Base-by-base conservation (phyloP, 2,329 filamentous ascomycete species). In the Alternaria burnsii region DNA sequence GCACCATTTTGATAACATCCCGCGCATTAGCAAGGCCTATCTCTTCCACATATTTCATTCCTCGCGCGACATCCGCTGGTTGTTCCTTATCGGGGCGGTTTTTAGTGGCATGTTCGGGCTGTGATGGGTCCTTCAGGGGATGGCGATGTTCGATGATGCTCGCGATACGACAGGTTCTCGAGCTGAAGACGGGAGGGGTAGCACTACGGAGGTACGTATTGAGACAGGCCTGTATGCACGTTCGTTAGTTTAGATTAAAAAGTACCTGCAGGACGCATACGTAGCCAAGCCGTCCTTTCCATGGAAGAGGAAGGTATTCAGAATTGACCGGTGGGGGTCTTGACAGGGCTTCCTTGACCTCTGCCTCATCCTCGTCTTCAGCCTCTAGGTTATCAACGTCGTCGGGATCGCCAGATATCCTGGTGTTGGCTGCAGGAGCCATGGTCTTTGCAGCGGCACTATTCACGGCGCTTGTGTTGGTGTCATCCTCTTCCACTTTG, bases 141-240 rank as follows among this genome's bases (percentile, higher is more conserved):
- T 97, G 88, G 9, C 93, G 88, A 71, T 97, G 92, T 58, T 97
- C 93, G 11, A 97, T 76, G 43, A 98, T 97, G 1, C 93, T 97
- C 1, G 92, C 85, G 63, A 98, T 94, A 30, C 94, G 91, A 74
- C 94, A 97, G 0, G 94, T 97, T 56, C 94, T 87, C 0, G 94
- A 97, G 66, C 89, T 91, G 78, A 97, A 98, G 1, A 98, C 88
- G 0, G 94, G 89, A 8, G 93, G 92, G 63, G 89, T 94, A 2
- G 91, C 88, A 53, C 87, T 86, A 44, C 94, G 90, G 2, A 98
- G 84, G 76, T 97, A 97, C 0, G 94, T 98, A 75, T 97, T 97
- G 16, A 98, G 82, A 73, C 94, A 97, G 11, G 94, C 93, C 91
- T 89, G 62, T 36, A 62, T 55, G 60, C 59, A 57, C 50, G 28